Evolutionary conservation across 2,329 filamentous ascomycete species (phyloP), one percentile per base, ranked within the genome.

Genomic region (Thelonectria blattea): DNA sequence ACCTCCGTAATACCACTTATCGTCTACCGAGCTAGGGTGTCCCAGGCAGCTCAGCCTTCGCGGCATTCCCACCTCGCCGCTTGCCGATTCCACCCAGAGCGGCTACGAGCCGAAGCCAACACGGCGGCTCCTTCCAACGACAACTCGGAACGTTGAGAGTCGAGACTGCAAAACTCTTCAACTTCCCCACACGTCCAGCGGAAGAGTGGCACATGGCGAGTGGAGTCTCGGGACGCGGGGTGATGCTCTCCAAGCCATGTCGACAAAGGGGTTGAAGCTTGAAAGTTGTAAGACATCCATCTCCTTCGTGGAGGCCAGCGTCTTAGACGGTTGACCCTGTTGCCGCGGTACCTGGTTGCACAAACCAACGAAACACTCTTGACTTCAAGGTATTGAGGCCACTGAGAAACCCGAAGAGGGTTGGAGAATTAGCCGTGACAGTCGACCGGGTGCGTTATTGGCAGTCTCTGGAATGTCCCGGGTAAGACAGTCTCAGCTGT

Each of bases 181-280:
- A 20, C 34, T 60, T 60, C 58, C 58, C 58, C 58, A 52, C 57
- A 60, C 24, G 37, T 20, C 42, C 48, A 41, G 45, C 42, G 42
- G 42, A 56, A 39, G 52, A 41, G 52, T 46, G 52, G 53, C 53
- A 61, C 53, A 58, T 61, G 53, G 58, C 43, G 49, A 22, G 58
- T 61, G 58, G 58, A 27, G 51, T 50, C 57, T 34, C 8, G 18
- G 39, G 50, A 24, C 50, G 51, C 58, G 48, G 27, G 27, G 27
- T 48, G 53, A 52, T 57, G 48, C 22, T 50, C 42, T 27, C n/a
- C 24, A 42, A 30, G 30, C 42, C 34, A 20, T 10, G 2, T 10
- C 27, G 52, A 52, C 34, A 14, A 24, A 51, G 24, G 47, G 53
- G 53, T 42, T 37, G 27, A 34, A 27, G 12, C 27, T 30, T 51